A percentile compares a stretch with the other conserved stretches of the same genome.
phyloP scores from a whole-genome alignment of 306 rosid genomes.

The Sindora glabra region DNA sequence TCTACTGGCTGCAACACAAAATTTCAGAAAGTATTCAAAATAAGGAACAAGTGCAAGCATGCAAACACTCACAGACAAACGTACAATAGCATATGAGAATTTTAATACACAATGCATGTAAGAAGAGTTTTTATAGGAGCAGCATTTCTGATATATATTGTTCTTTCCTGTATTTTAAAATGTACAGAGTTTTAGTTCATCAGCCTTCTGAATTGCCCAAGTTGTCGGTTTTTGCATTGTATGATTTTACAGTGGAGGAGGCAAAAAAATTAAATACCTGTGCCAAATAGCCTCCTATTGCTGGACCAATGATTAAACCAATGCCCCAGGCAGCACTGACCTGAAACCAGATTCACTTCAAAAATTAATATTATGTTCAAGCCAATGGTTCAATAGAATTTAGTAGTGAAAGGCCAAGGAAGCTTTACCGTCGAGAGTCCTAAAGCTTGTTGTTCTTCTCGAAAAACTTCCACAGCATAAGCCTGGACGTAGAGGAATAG shows the following conservation, averaged over 20 bases:
- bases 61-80: too few species aligned
- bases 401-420: not conserved
- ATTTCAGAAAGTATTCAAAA: not conserved
- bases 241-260: not conserved
- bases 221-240: too few species aligned
- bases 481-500: slow-evolving; percentile 44
- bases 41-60: not conserved
- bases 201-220: not conserved
- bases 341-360: slow-evolving; percentile 32
- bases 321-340: slow-evolving; percentile 73
- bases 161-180: not conserved
- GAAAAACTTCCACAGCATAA: slow-evolving; percentile 60
- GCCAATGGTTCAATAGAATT: not conserved
- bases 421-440: slow-evolving; percentile 73
- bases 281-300: slow-evolving; percentile 82
- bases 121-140: not conserved
- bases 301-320: slow-evolving; percentile 81
- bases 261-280: slow-evolving; percentile 52
- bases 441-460: slow-evolving; percentile 70
- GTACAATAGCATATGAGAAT: too few species aligned
- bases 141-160: not conserved
- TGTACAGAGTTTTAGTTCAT: not conserved
- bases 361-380: not conserved
- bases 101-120: not conserved
- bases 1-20: slow-evolving; percentile 59